Base-by-base conservation (phyloP, 108 stramenopile genomes). In the Nitzschia inconspicua region DNA sequence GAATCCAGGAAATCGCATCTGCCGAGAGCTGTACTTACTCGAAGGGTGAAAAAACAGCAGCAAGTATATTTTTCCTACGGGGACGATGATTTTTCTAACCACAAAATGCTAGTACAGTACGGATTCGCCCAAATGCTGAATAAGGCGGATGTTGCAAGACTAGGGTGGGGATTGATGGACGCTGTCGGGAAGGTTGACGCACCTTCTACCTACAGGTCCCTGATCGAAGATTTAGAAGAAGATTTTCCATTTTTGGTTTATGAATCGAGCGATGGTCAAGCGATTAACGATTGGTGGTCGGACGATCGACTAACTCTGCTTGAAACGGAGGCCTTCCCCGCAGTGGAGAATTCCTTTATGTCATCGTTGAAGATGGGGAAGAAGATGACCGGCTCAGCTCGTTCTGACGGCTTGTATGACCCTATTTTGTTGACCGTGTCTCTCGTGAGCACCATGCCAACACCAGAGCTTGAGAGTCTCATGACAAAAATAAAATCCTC, bases 151-250 rank as follows among this genome's bases (percentile, higher is more conserved):
- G 72, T 59, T 47, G 77, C 82, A n/a, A 57, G 63, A 30, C 60
- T 93, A 34, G 88, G 84, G 27, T 93, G 91, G 91, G 81, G 81
- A 10, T 68, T 93, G 53, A 57, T 65, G 49, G 88, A 89, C 66
- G 80, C 80, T 13, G 84, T 89, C 39, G 91, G 91, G 24, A 71
- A 79, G 28, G 75, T 85, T 13, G 40, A 62, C 24, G 44, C 72
- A 41, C 86, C 86, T 6, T 30, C 59, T 2, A 83, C 78, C 46
- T 88, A 83, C 44, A 69, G 49, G 8, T 66, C 63, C 25, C 56
- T 64, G 7, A 49, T 75, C 8, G 66, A 75, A 30, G 59, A 25
- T 42, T 64, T 27, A 18, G 77, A 72, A 14, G 52, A 61, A 40
- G 66, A 37, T 20, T 50, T 67, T 8, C 44, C 64, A 19, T 68